Evolutionary conservation across 805 yeast species (phyloP), one percentile per base, ranked within the genome.

Genomic region (Teunomyces gatunensis): DNA sequence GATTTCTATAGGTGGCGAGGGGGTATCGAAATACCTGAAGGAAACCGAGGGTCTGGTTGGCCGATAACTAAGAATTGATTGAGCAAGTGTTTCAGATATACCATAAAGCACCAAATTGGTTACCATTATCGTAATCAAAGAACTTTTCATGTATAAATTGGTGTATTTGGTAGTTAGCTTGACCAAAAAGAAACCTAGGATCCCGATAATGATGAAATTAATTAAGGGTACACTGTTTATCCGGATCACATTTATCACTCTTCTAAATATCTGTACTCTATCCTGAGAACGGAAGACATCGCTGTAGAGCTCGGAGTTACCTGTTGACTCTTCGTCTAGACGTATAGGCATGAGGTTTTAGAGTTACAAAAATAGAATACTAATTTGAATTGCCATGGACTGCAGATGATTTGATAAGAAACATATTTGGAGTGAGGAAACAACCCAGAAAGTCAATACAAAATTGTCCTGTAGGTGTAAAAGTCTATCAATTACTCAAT

Each of bases 81-180:
- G 98, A 0, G 98, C 98, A 52, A 91, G 61, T 0, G 91, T 81
- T 62, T 92, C 98, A 0, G 97, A 90, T n/a, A 89, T 82, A 0
- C 96, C 97, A 63, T 83, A 88, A 4, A 92, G 71, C 4, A 91
- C 82, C 25, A 87, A 67, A 59, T 92, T 92, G 1, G 97, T 85
- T 20, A 84, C 79, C 49, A 89, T 79, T 32, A 90, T 87, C 12
- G 97, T 89, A n/a, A 85, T 63, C 27, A 89, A 65, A 1, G 94
- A 83, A 42, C 82, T 80, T 48, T 69, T 74, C 50, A 78, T 77
- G 63, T 90, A 90, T 47, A 85, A 59, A 6, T 69, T 71, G 44
- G 81, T 81, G 58, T 85, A 86, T 44, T 75, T 73, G 25, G 80
- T 73, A 6, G 88, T 79, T 43, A 84, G 69, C 47, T 75, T 77